phyloP scores from a whole-genome alignment of 768 basidiomycete species.

The Tylopilus felleus region DNA sequence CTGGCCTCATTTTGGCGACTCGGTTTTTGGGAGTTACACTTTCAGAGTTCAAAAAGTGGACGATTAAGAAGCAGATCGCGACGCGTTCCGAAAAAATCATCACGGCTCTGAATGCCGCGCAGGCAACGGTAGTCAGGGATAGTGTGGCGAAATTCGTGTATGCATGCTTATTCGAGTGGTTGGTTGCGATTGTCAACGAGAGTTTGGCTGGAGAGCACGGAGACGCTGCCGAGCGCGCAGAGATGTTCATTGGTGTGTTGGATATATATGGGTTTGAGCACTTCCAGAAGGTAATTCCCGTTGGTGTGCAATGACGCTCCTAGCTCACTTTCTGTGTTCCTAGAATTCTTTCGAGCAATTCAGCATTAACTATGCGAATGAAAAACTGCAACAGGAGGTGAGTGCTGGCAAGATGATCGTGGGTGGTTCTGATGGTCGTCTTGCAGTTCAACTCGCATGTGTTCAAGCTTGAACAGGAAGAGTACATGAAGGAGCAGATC shows the following conservation, averaged over 20 bases:
- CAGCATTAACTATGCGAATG: conserved; percentile 99
- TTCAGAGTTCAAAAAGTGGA: conserved; percentile 98
- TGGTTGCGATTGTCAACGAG: conserved; percentile 96
- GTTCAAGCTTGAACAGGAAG: conserved; percentile 98
- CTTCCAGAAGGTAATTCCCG: conserved; percentile 77
- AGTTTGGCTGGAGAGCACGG: conserved; percentile 94
- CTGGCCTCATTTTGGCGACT: conserved; percentile 76
- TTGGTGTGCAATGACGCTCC: background rate
- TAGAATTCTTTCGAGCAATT: conserved; percentile 96
- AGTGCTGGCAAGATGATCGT: conserved; percentile 10
- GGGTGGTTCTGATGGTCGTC: conserved; percentile 10
- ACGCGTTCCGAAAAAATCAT: conserved; percentile 96
- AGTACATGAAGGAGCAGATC: conserved; percentile 97
- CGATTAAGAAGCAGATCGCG: conserved; percentile 93
- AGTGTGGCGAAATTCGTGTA: conserved; percentile 98
- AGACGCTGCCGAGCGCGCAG: conserved; percentile 82
- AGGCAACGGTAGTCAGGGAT: conserved; percentile 92
- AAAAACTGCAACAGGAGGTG: conserved; percentile 96
- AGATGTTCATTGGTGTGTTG: conserved; percentile 98
- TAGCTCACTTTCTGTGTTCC: conserved; percentile 6
- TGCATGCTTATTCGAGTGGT: conserved; percentile 97
- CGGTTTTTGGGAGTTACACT: conserved; percentile 87
- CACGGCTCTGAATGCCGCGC: conserved; percentile 76
- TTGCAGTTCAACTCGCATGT: conserved; percentile 96
- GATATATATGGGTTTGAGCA: conserved; percentile 98